These are phyloP conservation scores for Candida gorgasii DNA, from an alignment of 805 yeast genomes.

Conservation along the genomic window DNA sequence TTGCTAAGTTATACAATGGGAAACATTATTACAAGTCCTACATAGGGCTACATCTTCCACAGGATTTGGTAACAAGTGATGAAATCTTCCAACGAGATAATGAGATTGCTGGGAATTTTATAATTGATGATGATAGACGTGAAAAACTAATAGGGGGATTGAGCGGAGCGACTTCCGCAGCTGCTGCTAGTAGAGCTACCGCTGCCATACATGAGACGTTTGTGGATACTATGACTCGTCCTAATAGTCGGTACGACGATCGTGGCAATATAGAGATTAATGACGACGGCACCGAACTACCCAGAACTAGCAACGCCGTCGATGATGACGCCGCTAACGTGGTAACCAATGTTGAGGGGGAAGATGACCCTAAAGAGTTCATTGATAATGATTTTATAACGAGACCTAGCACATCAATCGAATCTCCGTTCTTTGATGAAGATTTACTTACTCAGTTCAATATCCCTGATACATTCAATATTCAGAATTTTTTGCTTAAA, in stretches of 20 bases:
- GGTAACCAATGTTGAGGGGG: not conserved
- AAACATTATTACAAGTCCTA: slow-evolving; percentile 31
- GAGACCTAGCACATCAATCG: slow-evolving; percentile 13
- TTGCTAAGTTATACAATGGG: slow-evolving; percentile 43
- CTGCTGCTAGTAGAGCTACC: slow-evolving; percentile 9
- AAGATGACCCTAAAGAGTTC: not conserved
- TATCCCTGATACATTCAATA: slow-evolving; percentile 14
- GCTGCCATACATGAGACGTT: slow-evolving; percentile 8
- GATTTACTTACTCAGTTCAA: slow-evolving; percentile 12
- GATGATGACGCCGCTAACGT: not conserved
- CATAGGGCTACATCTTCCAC: slow-evolving; percentile 28
- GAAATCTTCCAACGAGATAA: slow-evolving; percentile 20
- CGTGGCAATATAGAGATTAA: slow-evolving; percentile 3
- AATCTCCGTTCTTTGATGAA: slow-evolving; percentile 16
- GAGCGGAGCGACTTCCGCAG: slow-evolving; percentile 8
- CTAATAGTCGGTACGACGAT: slow-evolving; percentile 3
- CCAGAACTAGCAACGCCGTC: no score
- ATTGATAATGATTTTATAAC: slow-evolving; percentile 8
- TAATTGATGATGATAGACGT: slow-evolving; percentile 8
- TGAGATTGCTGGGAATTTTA: slow-evolving; percentile 11
- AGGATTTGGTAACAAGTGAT: slow-evolving; percentile 36
- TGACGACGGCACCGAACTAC: slow-evolving; percentile 3
- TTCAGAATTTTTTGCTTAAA: slow-evolving; percentile 16
- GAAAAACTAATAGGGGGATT: slow-evolving; percentile 10
- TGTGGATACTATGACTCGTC: slow-evolving; percentile 7